Conservation (phyloP, 176 grass and related monocot genomes). For the Zizania latifolia region DNA sequence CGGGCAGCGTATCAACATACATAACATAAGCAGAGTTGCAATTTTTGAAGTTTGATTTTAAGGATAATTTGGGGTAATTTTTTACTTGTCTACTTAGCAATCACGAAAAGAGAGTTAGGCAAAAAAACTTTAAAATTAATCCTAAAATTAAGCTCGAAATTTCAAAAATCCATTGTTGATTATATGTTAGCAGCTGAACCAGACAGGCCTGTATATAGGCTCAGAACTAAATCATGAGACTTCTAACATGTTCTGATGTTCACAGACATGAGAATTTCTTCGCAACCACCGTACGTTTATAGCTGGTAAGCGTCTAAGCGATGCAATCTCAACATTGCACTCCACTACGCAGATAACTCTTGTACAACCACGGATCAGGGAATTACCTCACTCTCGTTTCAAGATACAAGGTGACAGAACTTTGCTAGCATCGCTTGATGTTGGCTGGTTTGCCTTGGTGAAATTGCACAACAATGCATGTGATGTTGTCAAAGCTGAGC, state of each 20-base stretch:
- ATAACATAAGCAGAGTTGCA: too few relatives aligned
- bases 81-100: too few relatives aligned
- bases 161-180: too few relatives aligned
- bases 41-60: too few relatives aligned
- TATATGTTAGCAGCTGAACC: too few relatives aligned
- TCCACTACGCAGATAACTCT: not conserved
- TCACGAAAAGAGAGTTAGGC: too few relatives aligned
- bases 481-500: constrained; percentile 56
- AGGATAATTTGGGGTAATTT: too few relatives aligned
- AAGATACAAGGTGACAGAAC: not conserved
- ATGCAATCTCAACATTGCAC: not conserved
- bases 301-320: not conserved
- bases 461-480: constrained; percentile 69
- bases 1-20: too few relatives aligned
- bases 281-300: not conserved
- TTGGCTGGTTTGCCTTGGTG: constrained; percentile 26
- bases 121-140: too few relatives aligned
- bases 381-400: not conserved
- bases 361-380: not conserved
- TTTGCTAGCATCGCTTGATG: not conserved
- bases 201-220: too few relatives aligned
- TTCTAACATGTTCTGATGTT: not conserved
- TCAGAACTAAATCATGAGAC: not conserved
- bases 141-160: too few relatives aligned
- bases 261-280: too few relatives aligned